These are phyloP conservation scores for Lepiota venenata DNA, from an alignment of 768 basidiomycete species.

Conservation along the genomic window DNA sequence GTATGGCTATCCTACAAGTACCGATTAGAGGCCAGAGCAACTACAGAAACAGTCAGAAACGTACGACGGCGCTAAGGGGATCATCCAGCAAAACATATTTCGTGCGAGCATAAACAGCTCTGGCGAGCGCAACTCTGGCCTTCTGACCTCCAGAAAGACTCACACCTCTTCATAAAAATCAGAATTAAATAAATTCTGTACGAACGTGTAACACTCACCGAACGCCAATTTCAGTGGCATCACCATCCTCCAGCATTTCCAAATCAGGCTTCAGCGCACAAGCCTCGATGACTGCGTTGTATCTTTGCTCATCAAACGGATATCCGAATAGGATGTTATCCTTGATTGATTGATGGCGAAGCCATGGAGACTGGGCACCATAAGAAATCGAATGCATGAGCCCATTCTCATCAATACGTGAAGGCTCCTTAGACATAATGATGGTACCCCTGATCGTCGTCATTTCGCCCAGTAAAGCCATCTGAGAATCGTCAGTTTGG, in stretches of 20 bases:
- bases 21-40: not conserved
- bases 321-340: slow-evolving; percentile 82
- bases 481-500: slow-evolving; percentile 28
- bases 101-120: slow-evolving; percentile 74
- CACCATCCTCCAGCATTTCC: slow-evolving; percentile 83
- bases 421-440: slow-evolving; percentile 64
- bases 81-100: slow-evolving; percentile 77
- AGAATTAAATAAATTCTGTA: not conserved
- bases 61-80: slow-evolving; percentile 76
- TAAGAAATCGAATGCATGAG: slow-evolving; percentile 65
- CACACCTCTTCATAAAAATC: slow-evolving; percentile 47
- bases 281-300: slow-evolving; percentile 72
- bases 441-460: slow-evolving; percentile 47
- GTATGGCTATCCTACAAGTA: slow-evolving; percentile 29
- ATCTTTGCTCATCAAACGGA: slow-evolving; percentile 69
- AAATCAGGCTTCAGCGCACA: slow-evolving; percentile 85
- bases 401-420: slow-evolving; percentile 56
- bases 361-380: slow-evolving; percentile 70
- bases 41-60: slow-evolving; percentile 19
- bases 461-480: slow-evolving; percentile 75
- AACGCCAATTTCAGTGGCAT: slow-evolving; percentile 79
- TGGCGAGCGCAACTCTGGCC: slow-evolving; percentile 78
- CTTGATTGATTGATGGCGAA: slow-evolving; percentile 69
- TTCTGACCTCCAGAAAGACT: slow-evolving; percentile 83
- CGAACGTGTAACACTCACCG: slow-evolving; percentile 30